Conservation (phyloP, 192 early-diverging fungal genomes). For the Coemansia biformis region DNA sequence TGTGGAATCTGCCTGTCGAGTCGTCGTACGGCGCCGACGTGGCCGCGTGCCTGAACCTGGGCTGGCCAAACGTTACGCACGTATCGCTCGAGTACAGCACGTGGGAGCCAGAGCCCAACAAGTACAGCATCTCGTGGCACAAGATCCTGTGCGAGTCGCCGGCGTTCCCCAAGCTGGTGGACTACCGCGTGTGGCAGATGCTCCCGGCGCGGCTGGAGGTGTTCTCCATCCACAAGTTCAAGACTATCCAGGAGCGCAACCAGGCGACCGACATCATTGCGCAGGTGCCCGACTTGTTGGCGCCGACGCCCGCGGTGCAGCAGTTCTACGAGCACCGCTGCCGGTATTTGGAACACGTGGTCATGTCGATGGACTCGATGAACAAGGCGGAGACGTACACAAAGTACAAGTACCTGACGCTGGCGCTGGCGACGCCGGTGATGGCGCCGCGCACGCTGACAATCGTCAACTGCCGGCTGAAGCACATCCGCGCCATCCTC, state of each 20-base stretch:
- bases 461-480: constrained; percentile 45
- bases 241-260: constrained; percentile 44
- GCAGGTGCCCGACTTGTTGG: constrained; percentile 41
- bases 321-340: constrained; percentile 51
- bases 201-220: constrained; percentile 43
- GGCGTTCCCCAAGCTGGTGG: constrained; percentile 25
- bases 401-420: constrained; percentile 49
- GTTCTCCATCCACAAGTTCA: constrained; percentile 46
- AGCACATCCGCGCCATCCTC: constrained; percentile 47
- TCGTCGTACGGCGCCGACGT: constrained; percentile 46
- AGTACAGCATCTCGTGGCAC: constrained; percentile 43
- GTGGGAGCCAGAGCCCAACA: constrained; percentile 49
- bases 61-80: constrained; percentile 39
- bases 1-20: constrained; percentile 48
- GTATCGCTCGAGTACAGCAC: constrained; percentile 48
- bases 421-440: constrained; percentile 42
- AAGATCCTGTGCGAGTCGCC: constrained; percentile 39
- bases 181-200: constrained; percentile 51
- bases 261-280: constrained; percentile 48
- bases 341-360: constrained; percentile 44
- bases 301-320: constrained; percentile 39
- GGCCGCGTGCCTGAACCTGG: constrained; percentile 37
- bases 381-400: constrained; percentile 49
- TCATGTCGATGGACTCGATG: constrained; percentile 51
- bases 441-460: constrained; percentile 46